These are phyloP conservation scores for Maudiozyma bulderi DNA, from an alignment of 805 yeast species.

Conservation along the genomic window DNA sequence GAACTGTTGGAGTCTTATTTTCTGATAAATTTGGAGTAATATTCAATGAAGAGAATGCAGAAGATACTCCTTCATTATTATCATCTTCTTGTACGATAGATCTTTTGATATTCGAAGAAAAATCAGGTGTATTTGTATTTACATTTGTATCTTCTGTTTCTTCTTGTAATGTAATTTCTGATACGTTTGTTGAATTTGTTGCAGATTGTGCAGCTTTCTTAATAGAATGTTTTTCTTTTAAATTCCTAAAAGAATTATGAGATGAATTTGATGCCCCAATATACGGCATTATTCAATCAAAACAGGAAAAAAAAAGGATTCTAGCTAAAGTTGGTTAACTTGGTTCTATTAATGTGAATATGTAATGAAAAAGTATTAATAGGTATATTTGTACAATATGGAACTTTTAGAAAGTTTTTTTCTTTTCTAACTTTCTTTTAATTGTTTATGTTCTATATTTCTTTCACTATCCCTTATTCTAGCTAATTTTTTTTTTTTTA, in stretches of 20 bases:
- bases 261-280: constrained; percentile 26
- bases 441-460: too few species aligned
- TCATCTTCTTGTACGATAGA: background rate
- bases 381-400: too few species aligned
- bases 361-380: too few species aligned
- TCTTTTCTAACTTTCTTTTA: too few species aligned
- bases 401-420: too few species aligned
- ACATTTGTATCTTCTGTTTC: background rate
- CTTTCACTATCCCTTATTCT: too few species aligned
- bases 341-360: background rate
- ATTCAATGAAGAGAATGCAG: background rate
- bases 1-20: background rate
- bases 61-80: background rate
- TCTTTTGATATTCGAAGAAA: background rate
- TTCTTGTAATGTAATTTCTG: background rate
- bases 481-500: too few species aligned
- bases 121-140: background rate
- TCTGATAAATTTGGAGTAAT: background rate
- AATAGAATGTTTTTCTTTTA: constrained; percentile 23
- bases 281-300: constrained; percentile 20
- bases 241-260: constrained; percentile 15
- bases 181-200: background rate
- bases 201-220: constrained; percentile 1
- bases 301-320: too few species aligned
- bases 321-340: background rate